A percentile compares a stretch with the other conserved stretches of the same genome.
Conservation (phyloP, 2,329 filamentous ascomycete genomes). For the Gaeumannomyces sp. region DNA sequence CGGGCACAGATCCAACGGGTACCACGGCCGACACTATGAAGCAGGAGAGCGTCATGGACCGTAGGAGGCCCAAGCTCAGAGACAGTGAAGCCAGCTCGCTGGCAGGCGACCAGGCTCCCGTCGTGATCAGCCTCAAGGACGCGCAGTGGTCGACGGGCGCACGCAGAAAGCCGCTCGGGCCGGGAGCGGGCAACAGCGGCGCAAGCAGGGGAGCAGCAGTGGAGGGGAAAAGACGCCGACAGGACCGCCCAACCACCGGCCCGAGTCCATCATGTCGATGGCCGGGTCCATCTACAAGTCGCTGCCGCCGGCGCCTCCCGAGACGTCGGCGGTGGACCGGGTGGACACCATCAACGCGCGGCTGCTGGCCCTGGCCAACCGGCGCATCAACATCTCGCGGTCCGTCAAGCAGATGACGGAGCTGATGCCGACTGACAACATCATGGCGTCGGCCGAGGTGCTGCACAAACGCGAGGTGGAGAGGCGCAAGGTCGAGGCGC, state of each 20-base stretch:
- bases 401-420: slow-evolving; percentile 73
- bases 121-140: slow-evolving; percentile 29
- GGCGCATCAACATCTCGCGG: slow-evolving; percentile 63
- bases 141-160: slow-evolving; percentile 24
- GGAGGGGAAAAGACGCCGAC: slow-evolving; percentile 12
- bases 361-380: slow-evolving; percentile 58
- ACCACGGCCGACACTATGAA: slow-evolving; percentile 6
- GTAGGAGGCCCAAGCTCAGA: slow-evolving; percentile 9
- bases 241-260: slow-evolving; percentile 17
- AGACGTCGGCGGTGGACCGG: slow-evolving; percentile 52
- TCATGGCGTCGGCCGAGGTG: slow-evolving; percentile 62
- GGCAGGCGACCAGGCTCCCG: slow-evolving; percentile 20
- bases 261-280: slow-evolving; percentile 28
- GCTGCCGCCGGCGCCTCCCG: slow-evolving; percentile 55
- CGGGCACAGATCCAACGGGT: slow-evolving; percentile 6
- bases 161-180: slow-evolving; percentile 8
- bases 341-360: slow-evolving; percentile 61
- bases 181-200: slow-evolving; percentile 14
- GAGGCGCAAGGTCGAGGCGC: slow-evolving; percentile 59
- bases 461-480: slow-evolving; percentile 47
- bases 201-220: slow-evolving; percentile 12
- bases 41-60: slow-evolving; percentile 31
- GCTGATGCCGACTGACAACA: slow-evolving; percentile 65
- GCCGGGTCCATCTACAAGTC: slow-evolving; percentile 42
- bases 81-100: slow-evolving; percentile 24